Conservation (phyloP, 768 basidiomycete genomes). For the Auricularia auricula-judae region DNA sequence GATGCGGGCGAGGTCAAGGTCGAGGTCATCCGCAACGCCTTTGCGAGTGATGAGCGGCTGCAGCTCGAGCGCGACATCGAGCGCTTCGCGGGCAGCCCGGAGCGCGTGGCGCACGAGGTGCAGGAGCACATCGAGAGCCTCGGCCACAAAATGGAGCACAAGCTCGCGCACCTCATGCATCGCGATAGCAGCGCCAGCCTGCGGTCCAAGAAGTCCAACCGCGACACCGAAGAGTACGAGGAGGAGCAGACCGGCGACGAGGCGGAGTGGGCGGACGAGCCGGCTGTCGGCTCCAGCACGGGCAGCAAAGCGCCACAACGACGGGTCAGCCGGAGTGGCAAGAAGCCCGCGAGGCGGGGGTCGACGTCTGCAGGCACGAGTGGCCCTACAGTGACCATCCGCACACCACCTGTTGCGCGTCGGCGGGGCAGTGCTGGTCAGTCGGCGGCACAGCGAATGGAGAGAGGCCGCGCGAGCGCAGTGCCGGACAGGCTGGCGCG, state of each 20-base stretch:
- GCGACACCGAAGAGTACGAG: conserved; percentile 15
- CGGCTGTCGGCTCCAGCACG: neutral
- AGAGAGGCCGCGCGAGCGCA: conserved; percentile 10
- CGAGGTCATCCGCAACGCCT: conserved; percentile 42
- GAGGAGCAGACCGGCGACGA: conserved; percentile 6
- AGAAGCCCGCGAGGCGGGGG: neutral
- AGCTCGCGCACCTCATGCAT: neutral
- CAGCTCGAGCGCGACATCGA: neutral
- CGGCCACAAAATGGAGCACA: conserved; percentile 10
- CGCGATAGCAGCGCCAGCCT: neutral
- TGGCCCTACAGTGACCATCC: neutral
- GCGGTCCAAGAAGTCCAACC: conserved; percentile 1
- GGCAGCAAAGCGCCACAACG: neutral
- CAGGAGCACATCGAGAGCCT: conserved; percentile 19
- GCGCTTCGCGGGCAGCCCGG: conserved; percentile 17
- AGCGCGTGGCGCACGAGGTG: conserved; percentile 24
- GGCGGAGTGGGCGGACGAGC: conserved; percentile 5
- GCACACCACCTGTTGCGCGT: neutral
- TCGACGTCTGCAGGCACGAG: neutral
- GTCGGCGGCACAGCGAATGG: conserved; percentile 12
- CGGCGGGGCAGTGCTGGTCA: conserved; percentile 10
- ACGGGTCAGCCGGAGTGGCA: neutral
- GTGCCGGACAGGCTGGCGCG: conserved; percentile 13
- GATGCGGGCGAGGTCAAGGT: conserved; percentile 64
- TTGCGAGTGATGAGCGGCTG: conserved; percentile 11